These are phyloP conservation scores for Volvariella surrecta DNA, from an alignment of 1,284 basidiomycete genomes.

Conservation along the genomic window DNA sequence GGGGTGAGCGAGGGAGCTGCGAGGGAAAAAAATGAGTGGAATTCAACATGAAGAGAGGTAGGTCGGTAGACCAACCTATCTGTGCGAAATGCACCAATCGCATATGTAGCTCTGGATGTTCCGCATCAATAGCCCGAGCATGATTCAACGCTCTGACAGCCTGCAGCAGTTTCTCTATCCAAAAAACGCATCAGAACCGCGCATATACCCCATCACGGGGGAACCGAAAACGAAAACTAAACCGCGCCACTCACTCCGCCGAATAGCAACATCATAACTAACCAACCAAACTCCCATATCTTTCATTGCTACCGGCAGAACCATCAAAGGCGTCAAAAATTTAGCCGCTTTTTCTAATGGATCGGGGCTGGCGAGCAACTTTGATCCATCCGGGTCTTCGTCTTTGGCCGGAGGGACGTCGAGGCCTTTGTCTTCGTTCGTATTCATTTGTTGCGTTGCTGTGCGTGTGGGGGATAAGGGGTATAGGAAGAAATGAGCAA, in stretches of 20 bases:
- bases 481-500: constrained; percentile 2
- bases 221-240: background rate
- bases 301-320: constrained; percentile 35
- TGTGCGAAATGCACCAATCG: constrained; percentile 61
- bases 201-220: background rate
- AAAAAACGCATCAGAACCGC: constrained; percentile 2
- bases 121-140: constrained; percentile 47
- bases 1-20: constrained; percentile 34
- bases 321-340: constrained; percentile 62
- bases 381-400: constrained; percentile 78
- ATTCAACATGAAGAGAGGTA: constrained; percentile 2
- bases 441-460: constrained; percentile 18
- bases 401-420: constrained; percentile 57
- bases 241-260: constrained; percentile 68
- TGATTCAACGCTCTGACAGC: constrained; percentile 65
- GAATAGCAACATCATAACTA: constrained; percentile 75
- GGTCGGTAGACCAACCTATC: constrained; percentile 29
- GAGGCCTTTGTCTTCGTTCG: constrained; percentile 71
- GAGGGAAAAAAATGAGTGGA: constrained; percentile 1
- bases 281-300: constrained; percentile 69
- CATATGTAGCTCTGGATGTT: constrained; percentile 64
- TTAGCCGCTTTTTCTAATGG: constrained; percentile 75
- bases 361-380: constrained; percentile 56
- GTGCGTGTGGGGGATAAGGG: constrained; percentile 12
- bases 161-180: constrained; percentile 71